Base-by-base conservation (phyloP, 164 flowering plant genomes). In the Chloranthus sessilifolius region DNA sequence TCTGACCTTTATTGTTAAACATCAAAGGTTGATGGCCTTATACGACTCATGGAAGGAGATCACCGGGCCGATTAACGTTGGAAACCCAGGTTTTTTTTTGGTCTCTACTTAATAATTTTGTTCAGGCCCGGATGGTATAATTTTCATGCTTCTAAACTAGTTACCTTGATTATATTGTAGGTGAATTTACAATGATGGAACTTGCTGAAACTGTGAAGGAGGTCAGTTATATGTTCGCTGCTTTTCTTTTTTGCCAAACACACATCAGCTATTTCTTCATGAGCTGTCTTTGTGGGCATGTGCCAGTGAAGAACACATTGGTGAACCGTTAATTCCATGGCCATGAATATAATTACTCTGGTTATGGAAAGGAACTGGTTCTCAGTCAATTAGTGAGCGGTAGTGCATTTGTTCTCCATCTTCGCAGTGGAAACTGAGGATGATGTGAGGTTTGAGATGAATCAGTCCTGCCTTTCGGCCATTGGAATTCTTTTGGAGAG, bases 151-250 rank as follows among this genome's bases (percentile, higher is more conserved):
- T 17, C 24, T 25, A 19, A 24, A 28, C n/a, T 31, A 28, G n/a
- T 34, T 12, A 4, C 24, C 24, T 37, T n/a, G n/a, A n/a, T n/a
- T 17, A 16, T 22, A 21, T 31, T 47, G 43, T 42, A 63, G 96
- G 95, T 66, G 96, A 88, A 78, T 88, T 88, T 41, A 88, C 96
- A 27, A 83, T 85, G 91, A 54, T 76, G 68, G 95, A 88, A 59
- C 95, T 88, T 58, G 96, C 96, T 2, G 83, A 85, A 77, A 83
- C 80, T 1, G 94, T 88, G 65, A 78, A 83, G 70, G 86, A 83
- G 90, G 90, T 79, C 9, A 55, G 55, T 60, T n/a, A n/a, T n/a
- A n/a, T n/a, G n/a, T n/a, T n/a, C n/a, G n/a, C n/a, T n/a, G n/a
- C n/a, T 24, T 43, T 20, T 35, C 12, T 24, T 19, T 51, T 4